Evolutionary conservation across 2,329 filamentous ascomycete species (phyloP).

Genomic region (Fusarium sp.): DNA sequence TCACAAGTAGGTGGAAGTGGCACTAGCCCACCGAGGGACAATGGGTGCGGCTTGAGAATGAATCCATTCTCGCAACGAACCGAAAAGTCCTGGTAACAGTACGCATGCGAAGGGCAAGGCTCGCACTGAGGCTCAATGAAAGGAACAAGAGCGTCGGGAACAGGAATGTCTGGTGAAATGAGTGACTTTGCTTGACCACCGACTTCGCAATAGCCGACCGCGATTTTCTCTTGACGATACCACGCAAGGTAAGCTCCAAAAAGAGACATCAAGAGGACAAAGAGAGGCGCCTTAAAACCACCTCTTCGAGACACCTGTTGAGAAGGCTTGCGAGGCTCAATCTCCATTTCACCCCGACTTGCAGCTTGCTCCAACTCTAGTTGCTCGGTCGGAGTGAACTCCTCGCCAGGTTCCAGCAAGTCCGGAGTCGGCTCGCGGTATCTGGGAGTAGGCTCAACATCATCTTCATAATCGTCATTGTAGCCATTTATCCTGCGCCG

Average conservation of each 20-base stretch:
- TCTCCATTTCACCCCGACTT: constrained; percentile 59
- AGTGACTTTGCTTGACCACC: constrained; percentile 69
- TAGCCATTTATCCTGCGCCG: constrained; percentile 55
- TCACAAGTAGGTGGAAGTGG: constrained; percentile 93
- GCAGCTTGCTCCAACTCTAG: constrained; percentile 79
- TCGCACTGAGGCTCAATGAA: constrained; percentile 85
- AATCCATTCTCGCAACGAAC: constrained; percentile 89
- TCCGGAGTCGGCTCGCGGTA: constrained; percentile 48
- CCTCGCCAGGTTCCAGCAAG: constrained; percentile 77
- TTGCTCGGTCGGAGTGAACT: constrained; percentile 93
- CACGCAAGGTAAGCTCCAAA: constrained; percentile 79
- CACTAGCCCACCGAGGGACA: constrained; percentile 81
- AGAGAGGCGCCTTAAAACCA: constrained; percentile 71
- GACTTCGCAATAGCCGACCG: constrained; percentile 92
- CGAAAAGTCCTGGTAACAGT: constrained; percentile 81
- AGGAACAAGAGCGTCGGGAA: constrained; percentile 78
- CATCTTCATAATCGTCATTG: constrained; percentile 45
- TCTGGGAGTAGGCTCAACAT: constrained; percentile 45
- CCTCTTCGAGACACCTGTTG: constrained; percentile 50
- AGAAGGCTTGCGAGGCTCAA: constrained; percentile 56
- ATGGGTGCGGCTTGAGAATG: constrained; percentile 82
- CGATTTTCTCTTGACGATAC: constrained; percentile 96
- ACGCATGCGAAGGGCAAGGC: constrained; percentile 88
- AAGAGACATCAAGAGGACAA: constrained; percentile 75
- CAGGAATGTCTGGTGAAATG: constrained; percentile 58